These are phyloP conservation scores for Nidularia sp. DNA, from an alignment of 768 basidiomycete genomes.

Conservation along the genomic window DNA sequence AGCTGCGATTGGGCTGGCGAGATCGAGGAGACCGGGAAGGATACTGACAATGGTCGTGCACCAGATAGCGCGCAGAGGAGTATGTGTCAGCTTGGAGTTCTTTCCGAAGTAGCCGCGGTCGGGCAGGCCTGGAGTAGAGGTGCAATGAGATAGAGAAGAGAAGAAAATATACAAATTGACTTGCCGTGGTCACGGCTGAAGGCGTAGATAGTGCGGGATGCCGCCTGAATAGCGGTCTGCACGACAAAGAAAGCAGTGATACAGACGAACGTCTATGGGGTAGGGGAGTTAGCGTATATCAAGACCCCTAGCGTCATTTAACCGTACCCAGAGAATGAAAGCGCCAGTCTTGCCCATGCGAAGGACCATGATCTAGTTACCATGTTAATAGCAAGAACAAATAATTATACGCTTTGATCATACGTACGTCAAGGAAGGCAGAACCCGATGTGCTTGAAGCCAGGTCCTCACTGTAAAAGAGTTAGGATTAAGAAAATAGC, in stretches of 20 bases:
- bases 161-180: neutral
- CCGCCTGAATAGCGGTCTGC: conserved; percentile 79
- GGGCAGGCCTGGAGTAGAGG: conserved; percentile 47
- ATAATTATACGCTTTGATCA: neutral
- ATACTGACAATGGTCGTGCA: conserved; percentile 62
- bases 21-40: conserved; percentile 68
- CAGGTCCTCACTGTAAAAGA: conserved; percentile 44
- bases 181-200: conserved; percentile 77
- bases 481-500: neutral
- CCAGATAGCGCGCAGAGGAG: conserved; percentile 79
- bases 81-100: conserved; percentile 57
- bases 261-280: conserved; percentile 62
- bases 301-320: neutral
- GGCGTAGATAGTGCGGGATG: conserved; percentile 78
- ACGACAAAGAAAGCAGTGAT: conserved; percentile 85
- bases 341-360: conserved; percentile 77
- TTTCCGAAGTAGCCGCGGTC: conserved; percentile 77
- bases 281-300: neutral
- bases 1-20: conserved; percentile 73
- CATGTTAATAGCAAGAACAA: neutral
- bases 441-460: conserved; percentile 62
- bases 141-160: neutral
- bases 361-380: conserved; percentile 60
- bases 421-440: conserved; percentile 61
- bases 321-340: conserved; percentile 69